Conservation (phyloP, 2,329 filamentous ascomycete species). For the Massarina eburnea region DNA sequence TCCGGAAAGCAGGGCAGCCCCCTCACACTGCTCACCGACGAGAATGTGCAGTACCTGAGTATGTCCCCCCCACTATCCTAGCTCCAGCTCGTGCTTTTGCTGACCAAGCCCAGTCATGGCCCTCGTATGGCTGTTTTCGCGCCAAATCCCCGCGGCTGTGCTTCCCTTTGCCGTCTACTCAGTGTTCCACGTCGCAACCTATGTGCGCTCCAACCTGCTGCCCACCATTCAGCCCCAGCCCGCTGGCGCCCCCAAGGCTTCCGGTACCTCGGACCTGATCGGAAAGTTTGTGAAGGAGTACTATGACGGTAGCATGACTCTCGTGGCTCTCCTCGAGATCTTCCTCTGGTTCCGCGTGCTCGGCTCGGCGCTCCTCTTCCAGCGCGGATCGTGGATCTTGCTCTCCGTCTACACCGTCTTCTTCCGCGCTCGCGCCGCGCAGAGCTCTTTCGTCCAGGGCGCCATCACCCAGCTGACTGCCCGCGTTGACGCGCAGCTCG, state of each 20-base stretch:
- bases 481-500: slow-evolving; percentile 77
- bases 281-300: slow-evolving; percentile 96
- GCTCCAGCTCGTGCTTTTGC: slow-evolving; percentile 15
- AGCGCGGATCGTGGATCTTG: slow-evolving; percentile 87
- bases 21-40: slow-evolving; percentile 73
- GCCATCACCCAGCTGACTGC: slow-evolving; percentile 72
- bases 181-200: slow-evolving; percentile 96
- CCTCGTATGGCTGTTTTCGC: slow-evolving; percentile 88
- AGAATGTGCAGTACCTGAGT: slow-evolving; percentile 98
- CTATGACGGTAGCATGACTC: slow-evolving; percentile 93
- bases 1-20: slow-evolving; percentile 66
- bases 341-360: slow-evolving; percentile 81
- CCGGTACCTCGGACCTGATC: slow-evolving; percentile 76
- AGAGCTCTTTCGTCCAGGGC: slow-evolving; percentile 90
- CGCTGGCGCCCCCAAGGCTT: slow-evolving; percentile 53
- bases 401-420: slow-evolving; percentile 85
- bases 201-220: slow-evolving; percentile 89
- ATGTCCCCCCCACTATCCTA: slow-evolving; percentile 45
- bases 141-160: slow-evolving; percentile 86
- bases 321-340: slow-evolving; percentile 88
- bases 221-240: slow-evolving; percentile 75
- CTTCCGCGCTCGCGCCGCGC: slow-evolving; percentile 83
- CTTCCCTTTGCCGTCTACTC: slow-evolving; percentile 97
- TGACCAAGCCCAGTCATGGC: slow-evolving; percentile 70
- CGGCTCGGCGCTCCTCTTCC: slow-evolving; percentile 80